Evolutionary conservation across 1,139 yeast genomes (phyloP).

Genomic region (Taiozyma sp.): DNA sequence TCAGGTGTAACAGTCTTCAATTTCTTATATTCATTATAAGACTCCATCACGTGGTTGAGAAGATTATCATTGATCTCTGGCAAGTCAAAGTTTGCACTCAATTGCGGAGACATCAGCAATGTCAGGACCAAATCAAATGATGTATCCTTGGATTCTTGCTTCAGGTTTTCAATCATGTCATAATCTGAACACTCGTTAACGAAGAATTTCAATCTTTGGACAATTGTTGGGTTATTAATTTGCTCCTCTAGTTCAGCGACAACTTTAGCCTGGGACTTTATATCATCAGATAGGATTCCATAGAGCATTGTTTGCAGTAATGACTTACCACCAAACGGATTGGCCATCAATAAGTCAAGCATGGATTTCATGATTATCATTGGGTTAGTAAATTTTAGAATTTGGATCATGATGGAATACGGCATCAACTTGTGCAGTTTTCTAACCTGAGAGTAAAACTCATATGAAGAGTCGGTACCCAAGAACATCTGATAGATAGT

Average conservation of each 20-base stretch:
- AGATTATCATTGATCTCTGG: slow-evolving; percentile 8
- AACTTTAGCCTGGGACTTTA: slow-evolving; percentile 58
- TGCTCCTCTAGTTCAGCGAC: slow-evolving; percentile 42
- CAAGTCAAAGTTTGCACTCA: slow-evolving; percentile 3
- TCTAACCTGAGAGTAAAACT: slow-evolving; percentile 61
- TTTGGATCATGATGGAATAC: slow-evolving; percentile 67
- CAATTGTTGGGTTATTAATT: slow-evolving; percentile 26
- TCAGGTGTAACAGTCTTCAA: slow-evolving; percentile 8
- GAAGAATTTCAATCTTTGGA: slow-evolving; percentile 24
- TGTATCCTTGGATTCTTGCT: slow-evolving; percentile 31
- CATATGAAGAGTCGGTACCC: slow-evolving; percentile 77
- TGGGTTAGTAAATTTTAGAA: slow-evolving; percentile 80
- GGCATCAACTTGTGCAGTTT: slow-evolving; percentile 75
- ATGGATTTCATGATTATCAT: slow-evolving; percentile 74
- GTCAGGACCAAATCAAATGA: slow-evolving; percentile 31
- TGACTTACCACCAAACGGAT: slow-evolving; percentile 68
- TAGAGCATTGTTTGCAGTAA: slow-evolving; percentile 69
- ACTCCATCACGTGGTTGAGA: slow-evolving; percentile 24
- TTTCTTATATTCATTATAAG: slow-evolving; percentile 23
- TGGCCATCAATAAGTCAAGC: slow-evolving; percentile 75
- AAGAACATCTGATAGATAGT: slow-evolving; percentile 75
- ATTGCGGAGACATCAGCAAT: slow-evolving; percentile 25
- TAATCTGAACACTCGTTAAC: slow-evolving; percentile 28
- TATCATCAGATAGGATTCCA: slow-evolving; percentile 74
- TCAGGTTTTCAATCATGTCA: slow-evolving; percentile 28